These are phyloP conservation scores for Physcomitrellopsis africana DNA, from an alignment of 225 moss, liverwort and hornwort genomes.

Conservation along the genomic window DNA sequence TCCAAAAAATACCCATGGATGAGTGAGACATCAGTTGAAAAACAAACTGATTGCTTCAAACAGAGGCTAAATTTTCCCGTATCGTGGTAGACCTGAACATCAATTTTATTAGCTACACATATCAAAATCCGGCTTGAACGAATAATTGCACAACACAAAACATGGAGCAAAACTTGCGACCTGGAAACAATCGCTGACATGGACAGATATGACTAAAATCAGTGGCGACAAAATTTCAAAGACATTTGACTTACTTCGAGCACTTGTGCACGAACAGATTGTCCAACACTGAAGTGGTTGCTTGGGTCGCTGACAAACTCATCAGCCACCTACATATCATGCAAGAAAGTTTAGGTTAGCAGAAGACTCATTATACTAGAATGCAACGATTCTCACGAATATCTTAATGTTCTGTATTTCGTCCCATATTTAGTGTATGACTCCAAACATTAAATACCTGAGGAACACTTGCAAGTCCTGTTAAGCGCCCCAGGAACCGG, in stretches of 20 bases:
- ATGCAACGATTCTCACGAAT: not conserved
- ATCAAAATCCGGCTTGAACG: conserved; percentile 25
- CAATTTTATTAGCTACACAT: conserved; percentile 21
- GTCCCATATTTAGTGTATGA: conserved; percentile 2
- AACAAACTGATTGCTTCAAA: conserved; percentile 92
- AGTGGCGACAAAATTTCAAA: not conserved
- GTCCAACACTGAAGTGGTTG: conserved; percentile 72
- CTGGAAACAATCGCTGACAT: not conserved
- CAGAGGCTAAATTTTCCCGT: conserved; percentile 72
- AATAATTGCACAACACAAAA: not conserved
- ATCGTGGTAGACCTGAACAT: conserved; percentile 73
- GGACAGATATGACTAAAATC: conserved; percentile 3
- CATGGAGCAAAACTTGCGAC: conserved; percentile 2
- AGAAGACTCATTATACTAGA: not conserved
- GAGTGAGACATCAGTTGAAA: conserved; percentile 76
- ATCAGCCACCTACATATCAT: conserved; percentile 76
- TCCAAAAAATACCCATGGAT: conserved; percentile 85
- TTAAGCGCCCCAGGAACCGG: conserved; percentile 77
- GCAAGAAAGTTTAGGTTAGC: conserved; percentile 15
- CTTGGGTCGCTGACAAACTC: conserved; percentile 80
- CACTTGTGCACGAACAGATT: conserved; percentile 93
- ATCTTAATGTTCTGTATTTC: not conserved
- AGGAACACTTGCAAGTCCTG: conserved; percentile 73
- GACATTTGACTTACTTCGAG: conserved; percentile 57
- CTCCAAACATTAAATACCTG: conserved; percentile 47